Conservation (phyloP, 2,329 filamentous ascomycete genomes). For the Penicillium sp. region DNA sequence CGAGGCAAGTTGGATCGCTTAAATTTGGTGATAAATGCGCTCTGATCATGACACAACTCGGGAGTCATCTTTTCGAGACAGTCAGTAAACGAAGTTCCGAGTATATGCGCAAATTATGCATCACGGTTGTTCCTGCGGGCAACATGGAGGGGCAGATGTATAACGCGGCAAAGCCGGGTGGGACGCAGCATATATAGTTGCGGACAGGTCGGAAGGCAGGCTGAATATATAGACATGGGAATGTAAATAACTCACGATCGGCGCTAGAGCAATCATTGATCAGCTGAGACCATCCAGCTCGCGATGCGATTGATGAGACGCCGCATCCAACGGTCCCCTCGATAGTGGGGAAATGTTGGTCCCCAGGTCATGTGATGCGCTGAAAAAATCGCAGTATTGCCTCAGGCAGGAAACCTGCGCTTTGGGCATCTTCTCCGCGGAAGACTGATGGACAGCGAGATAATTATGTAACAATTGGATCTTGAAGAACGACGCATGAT, state of each 20-base stretch:
- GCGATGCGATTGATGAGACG: slow-evolving; percentile 25
- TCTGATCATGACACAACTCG: slow-evolving; percentile 33
- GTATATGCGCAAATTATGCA: neutral
- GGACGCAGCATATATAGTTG: neutral
- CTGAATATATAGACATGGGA: neutral
- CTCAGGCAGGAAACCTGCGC: slow-evolving; percentile 21
- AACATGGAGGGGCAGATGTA: slow-evolving; percentile 6
- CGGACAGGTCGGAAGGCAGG: neutral
- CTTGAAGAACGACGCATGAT: neutral
- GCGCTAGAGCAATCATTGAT: slow-evolving; percentile 29
- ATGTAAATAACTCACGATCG: slow-evolving; percentile 35
- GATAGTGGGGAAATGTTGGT: slow-evolving; percentile 21
- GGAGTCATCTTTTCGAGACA: slow-evolving; percentile 34
- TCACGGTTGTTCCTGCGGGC: neutral
- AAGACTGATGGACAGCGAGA: neutral
- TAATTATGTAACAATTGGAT: neutral
- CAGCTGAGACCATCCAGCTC: slow-evolving; percentile 18
- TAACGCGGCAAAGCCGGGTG: slow-evolving; percentile 2
- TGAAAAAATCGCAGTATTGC: slow-evolving; percentile 21
- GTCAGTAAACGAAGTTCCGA: slow-evolving; percentile 23
- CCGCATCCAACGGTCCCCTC: slow-evolving; percentile 26
- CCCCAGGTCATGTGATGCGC: slow-evolving; percentile 31
- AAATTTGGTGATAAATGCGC: slow-evolving; percentile 29
- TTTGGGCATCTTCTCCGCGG: slow-evolving; percentile 4
- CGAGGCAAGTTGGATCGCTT: slow-evolving; percentile 23